phyloP scores from a whole-genome alignment of 345 rosid genomes.

The Bruguiera parviflora region DNA sequence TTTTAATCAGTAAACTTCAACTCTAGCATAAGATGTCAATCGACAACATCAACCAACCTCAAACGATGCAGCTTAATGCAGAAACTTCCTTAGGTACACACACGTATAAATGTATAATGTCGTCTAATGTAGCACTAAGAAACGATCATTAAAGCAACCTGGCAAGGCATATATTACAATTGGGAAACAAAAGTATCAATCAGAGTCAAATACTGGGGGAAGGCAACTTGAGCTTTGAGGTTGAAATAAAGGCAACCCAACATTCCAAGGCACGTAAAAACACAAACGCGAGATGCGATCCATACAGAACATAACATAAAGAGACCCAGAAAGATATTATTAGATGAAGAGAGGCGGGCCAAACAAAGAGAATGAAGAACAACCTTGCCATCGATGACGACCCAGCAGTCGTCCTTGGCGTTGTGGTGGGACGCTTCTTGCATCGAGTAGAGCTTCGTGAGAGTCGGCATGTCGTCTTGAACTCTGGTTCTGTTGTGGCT shows the following conservation, averaged over 20 bases:
- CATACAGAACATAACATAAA: background rate
- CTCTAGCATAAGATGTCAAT: background rate
- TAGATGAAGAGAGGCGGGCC: no score
- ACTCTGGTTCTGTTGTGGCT: no score
- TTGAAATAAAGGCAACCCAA: no score
- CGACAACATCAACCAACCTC: background rate
- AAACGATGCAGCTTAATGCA: background rate
- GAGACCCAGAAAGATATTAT: background rate
- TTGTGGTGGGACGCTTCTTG: slow-evolving; percentile 72
- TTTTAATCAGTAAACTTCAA: background rate
- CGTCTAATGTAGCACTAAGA: no score
- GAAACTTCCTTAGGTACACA: background rate
- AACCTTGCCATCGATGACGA: slow-evolving; percentile 88
- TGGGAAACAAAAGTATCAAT: no score
- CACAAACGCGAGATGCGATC: background rate
- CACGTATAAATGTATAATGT: background rate
- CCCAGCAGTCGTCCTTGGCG: slow-evolving; percentile 84
- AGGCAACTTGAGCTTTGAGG: no score
- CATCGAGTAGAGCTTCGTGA: slow-evolving; percentile 61
- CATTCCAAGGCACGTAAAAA: background rate
- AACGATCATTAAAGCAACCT: no score
- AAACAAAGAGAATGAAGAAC: background rate
- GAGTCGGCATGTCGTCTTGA: slow-evolving; percentile 54
- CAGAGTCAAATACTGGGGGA: no score
- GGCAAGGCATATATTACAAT: no score